A percentile compares a stretch with the other conserved stretches of the same genome.
Conservation (phyloP, 208 protist species). For the Acanthamoeba divionensis region DNA sequence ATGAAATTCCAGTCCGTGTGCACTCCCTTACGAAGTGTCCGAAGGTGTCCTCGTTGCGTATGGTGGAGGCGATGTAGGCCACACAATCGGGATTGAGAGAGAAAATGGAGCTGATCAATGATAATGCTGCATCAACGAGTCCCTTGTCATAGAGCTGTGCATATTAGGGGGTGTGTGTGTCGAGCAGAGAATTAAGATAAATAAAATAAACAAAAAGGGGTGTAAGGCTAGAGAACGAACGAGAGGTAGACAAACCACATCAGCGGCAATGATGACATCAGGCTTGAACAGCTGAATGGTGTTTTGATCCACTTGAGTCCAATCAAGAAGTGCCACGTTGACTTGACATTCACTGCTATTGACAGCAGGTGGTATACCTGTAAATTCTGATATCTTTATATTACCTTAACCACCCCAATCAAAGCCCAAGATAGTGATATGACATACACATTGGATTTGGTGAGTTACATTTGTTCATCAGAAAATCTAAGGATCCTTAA, state of each 20-base stretch:
- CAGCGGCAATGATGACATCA: slow-evolving; percentile 12
- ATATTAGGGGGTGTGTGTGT: background rate
- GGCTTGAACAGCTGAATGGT: background rate
- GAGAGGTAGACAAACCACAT: background rate
- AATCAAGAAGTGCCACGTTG: slow-evolving; percentile 4
- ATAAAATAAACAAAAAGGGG: too few relatives aligned
- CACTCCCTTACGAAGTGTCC: background rate
- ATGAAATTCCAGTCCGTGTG: background rate
- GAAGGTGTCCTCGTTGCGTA: slow-evolving; percentile 21
- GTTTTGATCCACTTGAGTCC: background rate
- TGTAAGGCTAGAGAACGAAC: background rate
- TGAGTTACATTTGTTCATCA: too few relatives aligned
- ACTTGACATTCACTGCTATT: too few relatives aligned
- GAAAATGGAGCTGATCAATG: background rate
- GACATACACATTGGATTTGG: too few relatives aligned
- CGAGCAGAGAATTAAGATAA: background rate
- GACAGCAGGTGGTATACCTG: too few relatives aligned
- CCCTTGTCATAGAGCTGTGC: background rate
- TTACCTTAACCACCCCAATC: too few relatives aligned
- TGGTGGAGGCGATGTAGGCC: slow-evolving; percentile 2
- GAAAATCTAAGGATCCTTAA: background rate
- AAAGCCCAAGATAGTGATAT: too few relatives aligned
- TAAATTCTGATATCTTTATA: too few relatives aligned
- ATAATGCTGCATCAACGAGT: background rate
- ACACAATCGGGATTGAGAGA: background rate